Base-by-base conservation (phyloP, 768 basidiomycete genomes). In the Cyathus striatus region DNA sequence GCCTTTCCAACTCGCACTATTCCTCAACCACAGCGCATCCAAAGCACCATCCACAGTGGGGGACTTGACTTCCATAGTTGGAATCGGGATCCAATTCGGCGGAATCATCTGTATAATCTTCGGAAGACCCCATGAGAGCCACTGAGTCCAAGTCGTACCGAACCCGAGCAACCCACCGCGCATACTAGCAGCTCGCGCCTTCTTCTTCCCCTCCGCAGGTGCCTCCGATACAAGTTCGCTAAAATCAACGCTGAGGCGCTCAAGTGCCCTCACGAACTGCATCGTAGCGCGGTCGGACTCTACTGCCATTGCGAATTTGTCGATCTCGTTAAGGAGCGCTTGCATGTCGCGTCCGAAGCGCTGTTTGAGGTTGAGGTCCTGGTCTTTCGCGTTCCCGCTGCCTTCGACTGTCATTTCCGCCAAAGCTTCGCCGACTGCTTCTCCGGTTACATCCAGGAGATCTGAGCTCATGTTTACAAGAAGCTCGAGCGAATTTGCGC, bases 11-110 rank as follows among this genome's bases (percentile, higher is more conserved):
- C 45, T 38, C 10, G 49, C 55, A 14, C 52, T 22, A 6, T 56
- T 54, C 20, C 46, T 56, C 20, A 66, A 46, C 38, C 59, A 59
- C 9, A 65, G 47, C 2, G 63, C 60, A 44, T 68, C 62, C 14
- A 67, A 37, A 7, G 61, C 59, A 2, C 52, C 56, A 39, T 63
- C 62, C 39, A 68, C 21, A n/a, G 44, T 57, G 5, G 53, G 53
- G 17, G 58, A 66, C 47, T 60, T 60, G 37, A 63, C 59, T 40
- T 71, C 69, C 5, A 71, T 49, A 5, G 61, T 59, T n/a, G 66
- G 68, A 42, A 69, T 61, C 4, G 65, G 66, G 9, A 70, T 48
- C 0, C 51, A 43, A 5, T 56, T 47, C 0, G 48, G 36, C 13
- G 58, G 62, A 13, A 68, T 30, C 20, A 62, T 46, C 23, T 51